Evolutionary conservation across 768 basidiomycete species (phyloP).

Genomic region (Kockovaella imperatae): DNA sequence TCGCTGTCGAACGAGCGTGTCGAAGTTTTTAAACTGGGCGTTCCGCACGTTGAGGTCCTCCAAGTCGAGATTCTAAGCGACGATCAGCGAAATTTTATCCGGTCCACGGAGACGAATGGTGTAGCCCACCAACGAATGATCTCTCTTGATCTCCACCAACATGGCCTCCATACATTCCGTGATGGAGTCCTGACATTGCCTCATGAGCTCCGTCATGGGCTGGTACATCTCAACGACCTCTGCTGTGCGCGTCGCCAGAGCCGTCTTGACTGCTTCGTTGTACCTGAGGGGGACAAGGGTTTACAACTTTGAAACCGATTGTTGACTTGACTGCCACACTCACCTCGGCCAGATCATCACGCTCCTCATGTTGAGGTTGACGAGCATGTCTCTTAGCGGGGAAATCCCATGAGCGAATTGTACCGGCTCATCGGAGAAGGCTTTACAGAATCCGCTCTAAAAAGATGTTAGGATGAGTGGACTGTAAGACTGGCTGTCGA

Average conservation of each 20-base stretch:
- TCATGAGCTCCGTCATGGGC: slow-evolving; percentile 73
- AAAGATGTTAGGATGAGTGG: background rate
- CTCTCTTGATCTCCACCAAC: slow-evolving; percentile 77
- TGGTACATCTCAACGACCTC: slow-evolving; percentile 90
- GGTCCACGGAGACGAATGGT: background rate
- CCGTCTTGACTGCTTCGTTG: slow-evolving; percentile 75
- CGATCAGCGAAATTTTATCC: slow-evolving; percentile 3
- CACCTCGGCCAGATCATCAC: slow-evolving; percentile 89
- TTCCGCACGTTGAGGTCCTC: slow-evolving; percentile 89
- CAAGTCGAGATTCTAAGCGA: slow-evolving; percentile 73
- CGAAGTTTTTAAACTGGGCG: slow-evolving; percentile 89
- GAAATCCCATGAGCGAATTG: slow-evolving; percentile 86
- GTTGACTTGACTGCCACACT: background rate
- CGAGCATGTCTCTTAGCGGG: slow-evolving; percentile 84
- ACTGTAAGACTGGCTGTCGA: background rate
- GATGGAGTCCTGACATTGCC: slow-evolving; percentile 83
- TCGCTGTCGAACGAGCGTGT: slow-evolving; percentile 74
- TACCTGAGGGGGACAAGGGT: slow-evolving; percentile 53
- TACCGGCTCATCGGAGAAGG: slow-evolving; percentile 94
- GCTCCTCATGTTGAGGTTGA: slow-evolving; percentile 78
- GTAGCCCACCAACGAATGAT: slow-evolving; percentile 58
- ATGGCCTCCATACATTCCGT: slow-evolving; percentile 91
- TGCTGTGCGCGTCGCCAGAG: slow-evolving; percentile 71
- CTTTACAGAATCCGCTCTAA: slow-evolving; percentile 79
- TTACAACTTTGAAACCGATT: background rate